Conservation (phyloP, 768 basidiomycete genomes). For the Dentipellis sp. region DNA sequence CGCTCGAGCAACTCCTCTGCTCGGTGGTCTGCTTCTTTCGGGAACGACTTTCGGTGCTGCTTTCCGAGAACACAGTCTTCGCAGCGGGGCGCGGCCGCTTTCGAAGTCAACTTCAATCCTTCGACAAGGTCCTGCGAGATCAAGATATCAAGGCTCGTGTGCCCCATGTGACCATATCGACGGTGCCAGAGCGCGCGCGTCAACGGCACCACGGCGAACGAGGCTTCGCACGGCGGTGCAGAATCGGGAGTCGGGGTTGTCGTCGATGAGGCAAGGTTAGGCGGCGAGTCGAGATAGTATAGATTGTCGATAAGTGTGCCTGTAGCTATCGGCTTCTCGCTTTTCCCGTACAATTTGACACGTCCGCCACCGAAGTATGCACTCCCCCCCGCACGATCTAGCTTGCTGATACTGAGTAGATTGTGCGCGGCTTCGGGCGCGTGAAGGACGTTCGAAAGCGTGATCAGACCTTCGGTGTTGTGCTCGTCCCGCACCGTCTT, state of each 20-base stretch:
- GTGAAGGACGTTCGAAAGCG: background rate
- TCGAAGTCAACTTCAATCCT: too few relatives aligned
- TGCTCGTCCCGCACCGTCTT: background rate
- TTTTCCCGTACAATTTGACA: too few relatives aligned
- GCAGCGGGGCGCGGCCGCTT: background rate
- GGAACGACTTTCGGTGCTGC: background rate
- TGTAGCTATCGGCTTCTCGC: too few relatives aligned
- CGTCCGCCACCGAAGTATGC: too few relatives aligned
- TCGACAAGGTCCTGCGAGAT: background rate
- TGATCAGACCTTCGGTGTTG: background rate
- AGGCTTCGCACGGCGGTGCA: background rate
- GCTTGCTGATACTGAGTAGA: background rate
- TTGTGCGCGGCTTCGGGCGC: background rate
- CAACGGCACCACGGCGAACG: background rate
- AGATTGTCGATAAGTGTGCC: too few relatives aligned
- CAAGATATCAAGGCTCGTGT: background rate
- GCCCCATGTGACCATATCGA: background rate
- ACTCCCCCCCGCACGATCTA: background rate
- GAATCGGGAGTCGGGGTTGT: too few relatives aligned
- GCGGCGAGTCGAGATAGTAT: background rate
- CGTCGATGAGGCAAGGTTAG: background rate
- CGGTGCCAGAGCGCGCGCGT: background rate
- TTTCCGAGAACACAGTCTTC: background rate
- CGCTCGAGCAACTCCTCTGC: too few relatives aligned
- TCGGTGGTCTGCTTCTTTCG: background rate